These are phyloP conservation scores for Pholiota adiposa DNA, from an alignment of 1,284 basidiomycete species.

Conservation along the genomic window DNA sequence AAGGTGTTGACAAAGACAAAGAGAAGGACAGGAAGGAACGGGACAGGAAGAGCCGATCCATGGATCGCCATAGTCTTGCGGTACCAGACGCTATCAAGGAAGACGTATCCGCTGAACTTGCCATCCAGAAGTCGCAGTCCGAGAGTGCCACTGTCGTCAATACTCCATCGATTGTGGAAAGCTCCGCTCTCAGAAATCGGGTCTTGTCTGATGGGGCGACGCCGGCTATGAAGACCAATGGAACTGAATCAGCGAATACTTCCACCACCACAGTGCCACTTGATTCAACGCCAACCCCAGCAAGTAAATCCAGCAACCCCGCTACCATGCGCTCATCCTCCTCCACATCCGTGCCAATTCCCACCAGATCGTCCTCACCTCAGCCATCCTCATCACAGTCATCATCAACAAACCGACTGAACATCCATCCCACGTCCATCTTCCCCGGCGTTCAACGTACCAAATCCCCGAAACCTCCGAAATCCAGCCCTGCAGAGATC, in stretches of 20 bases:
- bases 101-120: constrained; percentile 8
- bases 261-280: background rate
- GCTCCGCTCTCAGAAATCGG: background rate
- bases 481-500: constrained; percentile 56
- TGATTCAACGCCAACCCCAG: background rate
- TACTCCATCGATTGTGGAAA: background rate
- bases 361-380: constrained; percentile 16
- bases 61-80: constrained; percentile 18
- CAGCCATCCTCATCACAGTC: constrained; percentile 11
- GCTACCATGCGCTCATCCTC: background rate
- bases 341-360: constrained; percentile 7
- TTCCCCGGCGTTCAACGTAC: constrained; percentile 30
- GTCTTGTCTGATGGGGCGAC: background rate
- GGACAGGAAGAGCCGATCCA: constrained; percentile 28
- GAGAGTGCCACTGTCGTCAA: background rate
- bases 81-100: constrained; percentile 20
- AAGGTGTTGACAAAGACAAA: constrained; percentile 37
- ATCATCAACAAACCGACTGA: constrained; percentile 18
- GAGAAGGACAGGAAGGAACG: constrained; percentile 26
- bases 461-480: constrained; percentile 54
- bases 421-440: constrained; percentile 16
- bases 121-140: constrained; percentile 22
- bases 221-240: background rate
- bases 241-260: background rate
- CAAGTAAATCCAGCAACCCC: background rate